phyloP scores from a whole-genome alignment of 148 eudicot species.

The Diospyros kaki region DNA sequence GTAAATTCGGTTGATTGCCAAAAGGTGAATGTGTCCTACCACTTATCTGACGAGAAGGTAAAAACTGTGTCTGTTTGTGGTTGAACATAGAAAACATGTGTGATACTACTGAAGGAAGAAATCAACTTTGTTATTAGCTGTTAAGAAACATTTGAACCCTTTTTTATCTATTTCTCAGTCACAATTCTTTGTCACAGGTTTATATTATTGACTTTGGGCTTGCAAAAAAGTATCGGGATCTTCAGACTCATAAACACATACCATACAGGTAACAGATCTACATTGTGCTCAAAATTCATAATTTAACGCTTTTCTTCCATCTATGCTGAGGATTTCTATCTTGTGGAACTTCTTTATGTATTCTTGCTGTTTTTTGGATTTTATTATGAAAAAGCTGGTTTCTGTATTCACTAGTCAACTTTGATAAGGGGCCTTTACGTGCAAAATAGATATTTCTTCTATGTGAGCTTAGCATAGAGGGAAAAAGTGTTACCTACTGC shows the following conservation, averaged over 20 bases:
- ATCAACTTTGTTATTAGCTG: not conserved
- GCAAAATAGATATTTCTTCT: not conserved
- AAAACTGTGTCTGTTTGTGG: not conserved
- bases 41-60: no score
- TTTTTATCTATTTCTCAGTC: not conserved
- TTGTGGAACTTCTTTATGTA: conserved; percentile 2
- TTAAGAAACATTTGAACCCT: not conserved
- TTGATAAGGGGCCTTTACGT: not conserved
- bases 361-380: not conserved
- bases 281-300: conserved; percentile 6
- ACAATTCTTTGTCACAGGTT: conserved; percentile 41
- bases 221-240: conserved; percentile 92
- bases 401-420: not conserved
- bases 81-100: not conserved
- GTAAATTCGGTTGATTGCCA: not conserved
- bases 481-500: not conserved
- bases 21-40: no score
- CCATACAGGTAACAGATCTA: conserved; percentile 63
- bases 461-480: not conserved
- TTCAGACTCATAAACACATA: conserved; percentile 96
- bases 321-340: not conserved
- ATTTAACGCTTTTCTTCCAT: not conserved
- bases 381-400: not conserved
- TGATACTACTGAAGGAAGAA: not conserved
- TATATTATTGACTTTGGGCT: conserved; percentile 86